Conservation (phyloP, 306 rosid genomes). For the Casuarina equisetifolia region DNA sequence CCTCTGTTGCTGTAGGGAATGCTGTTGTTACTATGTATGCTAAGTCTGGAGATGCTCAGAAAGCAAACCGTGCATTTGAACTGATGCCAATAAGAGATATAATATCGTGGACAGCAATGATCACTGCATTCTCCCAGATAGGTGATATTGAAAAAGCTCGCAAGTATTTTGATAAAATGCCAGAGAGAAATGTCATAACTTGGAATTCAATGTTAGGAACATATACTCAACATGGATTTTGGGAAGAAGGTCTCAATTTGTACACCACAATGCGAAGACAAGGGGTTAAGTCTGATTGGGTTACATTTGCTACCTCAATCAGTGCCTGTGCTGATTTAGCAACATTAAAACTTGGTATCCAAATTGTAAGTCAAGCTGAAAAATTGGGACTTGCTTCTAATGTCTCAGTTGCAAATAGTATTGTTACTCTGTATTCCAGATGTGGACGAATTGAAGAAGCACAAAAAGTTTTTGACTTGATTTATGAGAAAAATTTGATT, state of each 20-base stretch:
- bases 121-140: conserved; percentile 51
- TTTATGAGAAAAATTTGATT: conserved; percentile 45
- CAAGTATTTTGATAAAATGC: conserved; percentile 58
- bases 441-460: conserved; percentile 64
- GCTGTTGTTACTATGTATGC: conserved; percentile 67
- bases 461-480: conserved; percentile 41
- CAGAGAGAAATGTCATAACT: conserved; percentile 53
- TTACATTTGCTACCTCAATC: conserved; percentile 51
- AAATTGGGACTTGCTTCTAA: conserved; percentile 48
- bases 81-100: conserved; percentile 55
- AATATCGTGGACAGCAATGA: conserved; percentile 74
- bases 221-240: conserved; percentile 54
- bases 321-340: conserved; percentile 72
- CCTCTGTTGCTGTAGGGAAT: conserved; percentile 61
- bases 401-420: conserved; percentile 60
- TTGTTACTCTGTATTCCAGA: conserved; percentile 63
- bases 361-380: conserved; percentile 44
- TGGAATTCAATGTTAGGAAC: conserved; percentile 71
- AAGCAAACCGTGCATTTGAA: conserved; percentile 46
- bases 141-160: conserved; percentile 51
- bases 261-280: conserved; percentile 49
- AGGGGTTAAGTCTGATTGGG: conserved; percentile 50
- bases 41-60: conserved; percentile 49
- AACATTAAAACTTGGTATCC: conserved; percentile 54
- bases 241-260: conserved; percentile 66